Conservation (phyloP, 2,329 filamentous ascomycete genomes). For the Sclerotinia sclerotiorum region DNA sequence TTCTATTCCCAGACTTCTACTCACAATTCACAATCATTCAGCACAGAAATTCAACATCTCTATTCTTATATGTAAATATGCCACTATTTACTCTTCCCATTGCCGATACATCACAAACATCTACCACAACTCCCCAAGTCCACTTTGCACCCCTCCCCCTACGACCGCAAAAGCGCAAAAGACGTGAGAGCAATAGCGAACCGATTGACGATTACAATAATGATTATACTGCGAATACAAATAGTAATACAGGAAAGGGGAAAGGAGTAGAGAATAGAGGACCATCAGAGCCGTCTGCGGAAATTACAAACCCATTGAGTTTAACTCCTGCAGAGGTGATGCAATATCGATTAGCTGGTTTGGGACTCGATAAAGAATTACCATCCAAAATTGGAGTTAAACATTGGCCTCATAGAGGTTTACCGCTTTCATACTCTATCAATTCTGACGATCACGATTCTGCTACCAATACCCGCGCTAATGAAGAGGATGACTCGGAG, state of each 20-base stretch:
- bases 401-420: slow-evolving; percentile 54
- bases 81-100: slow-evolving; percentile 36
- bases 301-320: slow-evolving; percentile 53
- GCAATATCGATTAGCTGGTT: slow-evolving; percentile 56
- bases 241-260: not conserved
- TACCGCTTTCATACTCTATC: slow-evolving; percentile 33
- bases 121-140: slow-evolving; percentile 21
- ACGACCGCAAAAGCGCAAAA: slow-evolving; percentile 24
- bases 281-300: slow-evolving; percentile 20
- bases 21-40: not conserved
- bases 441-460: not conserved
- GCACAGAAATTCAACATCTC: too few relatives aligned
- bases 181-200: slow-evolving; percentile 11
- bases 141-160: slow-evolving; percentile 26
- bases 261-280: not conserved
- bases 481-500: slow-evolving; percentile 22
- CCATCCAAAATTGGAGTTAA: slow-evolving; percentile 40
- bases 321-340: slow-evolving; percentile 52
- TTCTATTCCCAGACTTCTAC: not conserved
- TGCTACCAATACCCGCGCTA: not conserved
- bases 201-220: not conserved
- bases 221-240: slow-evolving; percentile 4
- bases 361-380: slow-evolving; percentile 48
- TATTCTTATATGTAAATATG: slow-evolving; percentile 24
- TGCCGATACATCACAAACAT: slow-evolving; percentile 24